phyloP scores from a whole-genome alignment of 2,329 filamentous ascomycete genomes.

The Geosmithia morbida region DNA sequence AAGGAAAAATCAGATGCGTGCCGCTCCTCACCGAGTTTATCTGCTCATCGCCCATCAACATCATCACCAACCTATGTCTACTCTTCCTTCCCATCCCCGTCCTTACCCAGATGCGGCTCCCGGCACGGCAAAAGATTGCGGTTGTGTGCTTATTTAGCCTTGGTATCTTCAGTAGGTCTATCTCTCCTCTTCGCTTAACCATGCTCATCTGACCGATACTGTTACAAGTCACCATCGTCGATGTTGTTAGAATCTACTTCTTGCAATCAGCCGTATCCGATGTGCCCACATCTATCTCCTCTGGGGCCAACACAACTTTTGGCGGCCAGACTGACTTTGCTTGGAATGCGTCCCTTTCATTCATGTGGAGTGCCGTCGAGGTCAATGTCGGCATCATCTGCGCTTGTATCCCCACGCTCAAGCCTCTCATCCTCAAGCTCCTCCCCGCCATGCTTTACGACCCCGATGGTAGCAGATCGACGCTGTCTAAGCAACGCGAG shows the following conservation, averaged over 20 bases:
- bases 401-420: slow-evolving; percentile 83
- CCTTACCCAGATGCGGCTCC: slow-evolving; percentile 72
- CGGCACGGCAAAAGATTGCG: slow-evolving; percentile 75
- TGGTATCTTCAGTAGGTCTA: slow-evolving; percentile 47
- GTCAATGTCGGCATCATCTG: slow-evolving; percentile 84
- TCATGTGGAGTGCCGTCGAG: slow-evolving; percentile 91
- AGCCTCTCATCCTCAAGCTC: slow-evolving; percentile 61
- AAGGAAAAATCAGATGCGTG: slow-evolving; percentile 29
- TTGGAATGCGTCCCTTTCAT: slow-evolving; percentile 68
- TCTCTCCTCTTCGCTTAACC: neutral
- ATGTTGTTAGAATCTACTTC: slow-evolving; percentile 82
- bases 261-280: slow-evolving; percentile 56
- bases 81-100: slow-evolving; percentile 64
- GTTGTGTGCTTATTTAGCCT: slow-evolving; percentile 75
- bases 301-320: slow-evolving; percentile 25
- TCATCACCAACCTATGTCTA: slow-evolving; percentile 80
- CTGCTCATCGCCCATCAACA: slow-evolving; percentile 76
- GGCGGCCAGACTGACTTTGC: slow-evolving; percentile 39
- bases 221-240: slow-evolving; percentile 59
- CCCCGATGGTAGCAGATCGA: slow-evolving; percentile 24
- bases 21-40: slow-evolving; percentile 48
- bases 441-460: slow-evolving; percentile 42
- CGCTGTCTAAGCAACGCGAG: slow-evolving; percentile 12
- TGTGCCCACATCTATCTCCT: slow-evolving; percentile 17
- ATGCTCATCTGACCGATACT: neutral